phyloP scores from a whole-genome alignment of 2,329 filamentous ascomycete species.

The Albophoma yamanashiensis region DNA sequence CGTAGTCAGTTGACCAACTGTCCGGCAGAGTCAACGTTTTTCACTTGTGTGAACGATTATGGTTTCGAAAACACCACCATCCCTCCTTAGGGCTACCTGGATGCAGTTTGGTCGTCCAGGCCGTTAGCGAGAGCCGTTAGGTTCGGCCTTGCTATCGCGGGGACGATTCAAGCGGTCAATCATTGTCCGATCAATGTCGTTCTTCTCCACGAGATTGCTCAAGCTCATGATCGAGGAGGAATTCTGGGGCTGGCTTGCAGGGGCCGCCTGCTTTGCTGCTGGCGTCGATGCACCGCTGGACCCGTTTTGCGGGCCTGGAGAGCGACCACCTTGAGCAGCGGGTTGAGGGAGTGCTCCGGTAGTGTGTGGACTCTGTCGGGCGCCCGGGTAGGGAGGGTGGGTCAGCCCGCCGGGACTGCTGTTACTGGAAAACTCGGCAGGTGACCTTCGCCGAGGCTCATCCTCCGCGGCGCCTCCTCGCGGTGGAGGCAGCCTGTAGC shows the following conservation, averaged over 20 bases:
- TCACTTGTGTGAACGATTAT: not conserved
- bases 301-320: conserved; percentile 23
- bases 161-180: conserved; percentile 37
- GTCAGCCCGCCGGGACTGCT: conserved; percentile 33
- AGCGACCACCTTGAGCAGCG: conserved; percentile 19
- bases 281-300: conserved; percentile 26
- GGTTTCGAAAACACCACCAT: not conserved
- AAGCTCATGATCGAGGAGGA: conserved; percentile 40
- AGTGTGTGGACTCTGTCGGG: conserved; percentile 26
- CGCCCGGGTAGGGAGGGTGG: conserved; percentile 25
- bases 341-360: conserved; percentile 24
- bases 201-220: conserved; percentile 39
- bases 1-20: conserved; percentile 5
- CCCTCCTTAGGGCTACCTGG: not conserved
- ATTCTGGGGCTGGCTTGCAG: conserved; percentile 11
- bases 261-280: conserved; percentile 12
- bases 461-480: conserved; percentile 31
- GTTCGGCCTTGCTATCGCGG: conserved; percentile 6
- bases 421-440: conserved; percentile 35
- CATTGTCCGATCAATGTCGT: conserved; percentile 46
- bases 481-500: conserved; percentile 34
- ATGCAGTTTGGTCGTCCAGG: not conserved
- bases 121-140: conserved; percentile 4
- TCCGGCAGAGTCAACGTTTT: conserved; percentile 9
- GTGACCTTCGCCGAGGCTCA: conserved; percentile 38